phyloP scores from a whole-genome alignment of 2,329 filamentous ascomycete genomes.

The Aspergillus costaricaensis region DNA sequence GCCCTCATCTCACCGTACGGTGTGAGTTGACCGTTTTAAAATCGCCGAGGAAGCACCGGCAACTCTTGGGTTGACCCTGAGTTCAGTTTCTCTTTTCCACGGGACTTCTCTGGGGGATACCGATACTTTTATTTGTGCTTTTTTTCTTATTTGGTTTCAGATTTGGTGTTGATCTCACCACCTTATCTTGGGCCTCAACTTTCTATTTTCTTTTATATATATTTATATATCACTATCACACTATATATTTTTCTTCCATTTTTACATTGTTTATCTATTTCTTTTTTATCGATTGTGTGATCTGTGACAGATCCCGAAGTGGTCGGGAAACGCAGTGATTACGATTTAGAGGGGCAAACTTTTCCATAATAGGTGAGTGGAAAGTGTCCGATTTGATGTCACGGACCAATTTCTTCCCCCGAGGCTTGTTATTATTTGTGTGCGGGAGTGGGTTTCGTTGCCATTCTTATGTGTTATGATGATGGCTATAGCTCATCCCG shows the following conservation, averaged over 20 bases:
- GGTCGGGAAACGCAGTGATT: too few relatives aligned
- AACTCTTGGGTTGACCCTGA: constrained; percentile 9
- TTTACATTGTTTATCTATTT: too few relatives aligned
- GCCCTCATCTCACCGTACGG: constrained; percentile 17
- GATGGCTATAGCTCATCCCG: constrained; percentile 1
- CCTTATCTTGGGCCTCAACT: neutral
- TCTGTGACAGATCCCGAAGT: too few relatives aligned
- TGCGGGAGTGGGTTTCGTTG: constrained; percentile 2
- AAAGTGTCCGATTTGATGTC: constrained; percentile 3
- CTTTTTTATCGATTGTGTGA: too few relatives aligned
- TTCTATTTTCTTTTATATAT: too few relatives aligned
- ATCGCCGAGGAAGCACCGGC: constrained; percentile 12
- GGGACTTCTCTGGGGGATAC: neutral
- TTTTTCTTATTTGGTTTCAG: too few relatives aligned
- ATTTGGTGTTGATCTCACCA: neutral
- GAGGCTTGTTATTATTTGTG: constrained; percentile 2
- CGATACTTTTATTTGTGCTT: constrained; percentile 1
- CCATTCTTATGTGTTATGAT: constrained; percentile 5
- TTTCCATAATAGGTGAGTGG: constrained; percentile 4
- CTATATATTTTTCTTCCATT: neutral
- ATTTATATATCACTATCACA: too few relatives aligned
- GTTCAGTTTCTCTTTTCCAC: constrained; percentile 3
- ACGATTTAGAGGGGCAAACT: neutral
- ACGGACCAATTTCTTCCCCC: constrained; percentile 9
- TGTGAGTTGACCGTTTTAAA: constrained; percentile 19